Evolutionary conservation across 108 stramenopile species (phyloP).

Genomic region (Nitzschia sp.): DNA sequence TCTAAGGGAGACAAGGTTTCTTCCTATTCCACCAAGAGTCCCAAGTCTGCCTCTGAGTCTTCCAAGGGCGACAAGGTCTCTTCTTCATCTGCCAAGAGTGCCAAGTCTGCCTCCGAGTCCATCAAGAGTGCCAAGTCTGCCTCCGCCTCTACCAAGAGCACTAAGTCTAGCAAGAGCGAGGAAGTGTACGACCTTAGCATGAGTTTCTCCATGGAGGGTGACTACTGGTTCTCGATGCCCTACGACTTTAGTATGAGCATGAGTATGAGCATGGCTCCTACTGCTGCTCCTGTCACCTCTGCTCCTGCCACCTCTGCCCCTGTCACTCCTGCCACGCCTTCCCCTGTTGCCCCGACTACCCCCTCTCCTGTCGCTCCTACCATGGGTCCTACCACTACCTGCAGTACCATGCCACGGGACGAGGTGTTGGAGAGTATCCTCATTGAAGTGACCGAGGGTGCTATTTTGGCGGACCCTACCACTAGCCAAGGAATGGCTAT

Average conservation of each 20-base stretch:
- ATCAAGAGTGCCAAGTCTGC: constrained; percentile 1
- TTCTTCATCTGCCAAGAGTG: no score
- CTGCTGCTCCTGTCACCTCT: neutral
- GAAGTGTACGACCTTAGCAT: neutral
- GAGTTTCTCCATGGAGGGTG: neutral
- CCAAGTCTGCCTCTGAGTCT: no score
- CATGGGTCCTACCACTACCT: neutral
- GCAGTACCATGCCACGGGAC: constrained; percentile 17
- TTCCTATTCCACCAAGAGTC: no score
- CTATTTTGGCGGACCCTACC: constrained; percentile 31
- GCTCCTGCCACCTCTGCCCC: neutral
- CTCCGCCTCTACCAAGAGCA: neutral
- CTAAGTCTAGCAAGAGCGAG: neutral
- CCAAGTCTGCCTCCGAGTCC: no score
- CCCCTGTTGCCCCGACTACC: constrained; percentile 11
- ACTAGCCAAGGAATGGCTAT: constrained; percentile 56
- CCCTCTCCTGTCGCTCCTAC: constrained; percentile 12
- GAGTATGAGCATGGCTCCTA: neutral
- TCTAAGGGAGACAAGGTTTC: neutral
- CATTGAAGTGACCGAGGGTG: constrained; percentile 20
- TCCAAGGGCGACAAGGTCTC: neutral
- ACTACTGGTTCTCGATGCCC: neutral
- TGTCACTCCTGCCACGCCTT: neutral
- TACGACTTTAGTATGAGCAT: constrained; percentile 2
- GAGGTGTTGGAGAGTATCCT: constrained; percentile 18